Evolutionary conservation across 108 stramenopile species (phyloP).

Genomic region (Aureococcus anophagefferens): DNA sequence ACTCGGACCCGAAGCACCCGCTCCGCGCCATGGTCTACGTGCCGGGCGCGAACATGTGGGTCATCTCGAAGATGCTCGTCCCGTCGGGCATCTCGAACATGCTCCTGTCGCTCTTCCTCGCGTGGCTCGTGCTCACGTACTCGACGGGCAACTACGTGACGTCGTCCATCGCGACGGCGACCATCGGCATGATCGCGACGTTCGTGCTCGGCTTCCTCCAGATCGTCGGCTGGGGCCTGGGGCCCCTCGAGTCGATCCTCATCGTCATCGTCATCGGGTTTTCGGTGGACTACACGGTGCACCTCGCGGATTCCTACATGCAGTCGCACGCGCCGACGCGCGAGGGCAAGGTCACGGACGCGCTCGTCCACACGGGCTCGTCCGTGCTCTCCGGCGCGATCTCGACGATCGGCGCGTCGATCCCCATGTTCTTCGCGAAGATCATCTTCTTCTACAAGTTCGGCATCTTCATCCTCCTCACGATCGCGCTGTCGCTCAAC

Average conservation of each 20-base stretch:
- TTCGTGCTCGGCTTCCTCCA: no score
- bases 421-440: constrained; percentile 7
- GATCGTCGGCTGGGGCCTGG: constrained; percentile 17
- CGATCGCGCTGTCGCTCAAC: constrained; percentile 6
- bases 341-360: constrained; percentile 2
- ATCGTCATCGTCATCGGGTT: constrained; percentile 19
- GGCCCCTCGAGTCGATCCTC: constrained; percentile 8
- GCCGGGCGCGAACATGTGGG: no score
- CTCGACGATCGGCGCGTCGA: constrained; percentile 14
- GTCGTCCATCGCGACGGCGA: no score
- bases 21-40: no score
- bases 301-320: constrained; percentile 11
- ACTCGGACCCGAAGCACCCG: no score
- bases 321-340: neutral
- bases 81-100: no score
- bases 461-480: constrained; percentile 13
- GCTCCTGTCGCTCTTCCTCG: no score
- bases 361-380: neutral
- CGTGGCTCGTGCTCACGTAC: no score
- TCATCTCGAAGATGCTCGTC: no score
- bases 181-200: no score
- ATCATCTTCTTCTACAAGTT: constrained; percentile 18
- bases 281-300: constrained; percentile 22
- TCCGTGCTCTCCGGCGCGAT: constrained; percentile 11
- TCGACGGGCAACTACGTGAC: no score